Base-by-base conservation (phyloP, 352 stramenopile genomes). In the Elongisporangium senticosum region DNA sequence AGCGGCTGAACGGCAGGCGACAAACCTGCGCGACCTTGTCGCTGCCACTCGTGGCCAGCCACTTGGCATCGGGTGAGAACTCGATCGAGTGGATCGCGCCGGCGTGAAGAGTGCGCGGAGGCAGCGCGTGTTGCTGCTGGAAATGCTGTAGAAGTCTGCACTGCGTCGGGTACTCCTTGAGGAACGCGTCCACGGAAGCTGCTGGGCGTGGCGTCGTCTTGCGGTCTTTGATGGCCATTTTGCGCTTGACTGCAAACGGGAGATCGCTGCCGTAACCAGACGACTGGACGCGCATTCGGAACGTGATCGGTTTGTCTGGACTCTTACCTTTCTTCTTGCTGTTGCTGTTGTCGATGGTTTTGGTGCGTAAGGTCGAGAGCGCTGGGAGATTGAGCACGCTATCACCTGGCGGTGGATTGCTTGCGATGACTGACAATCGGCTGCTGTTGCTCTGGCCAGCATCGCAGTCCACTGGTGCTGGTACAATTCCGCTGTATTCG, bases 261-360 rank as follows among this genome's bases (percentile, higher is more conserved):
- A 68, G 20, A 49, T 49, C 14, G 14, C 53, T 19, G 47, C 86
- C 87, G 64, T 96, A 96, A 0, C 87, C 87, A 1, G 84, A 95
- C 14, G 87, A 96, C 53, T 79, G 78, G 53, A 96, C 83, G 15
- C 77, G 71, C 14, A 78, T 77, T 47, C 86, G 87, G 47, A 95
- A 96, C 20, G 83, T 91, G 49, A 95, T 73, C 19, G 86, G 81
- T 14, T 93, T 86, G 68, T 96, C 78, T 2, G 77, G 58, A 2
- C 28, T 53, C 24, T 74, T 83, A 3, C 48, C 40, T 2, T 53
- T 61, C 26, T 62, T 72, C 23, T 51, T 64, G 33, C 11, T 10
- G 33, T 17, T 10, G 33, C 17, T 14, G 48, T 53, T 48, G 75
- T 71, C 33, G 72, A 50, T 24, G 65, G 64, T 10, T 71, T 11